A percentile compares a stretch with the other conserved stretches of the same genome.
Evolutionary conservation across 768 basidiomycete genomes (phyloP).

Genomic region (Collybia nuda): DNA sequence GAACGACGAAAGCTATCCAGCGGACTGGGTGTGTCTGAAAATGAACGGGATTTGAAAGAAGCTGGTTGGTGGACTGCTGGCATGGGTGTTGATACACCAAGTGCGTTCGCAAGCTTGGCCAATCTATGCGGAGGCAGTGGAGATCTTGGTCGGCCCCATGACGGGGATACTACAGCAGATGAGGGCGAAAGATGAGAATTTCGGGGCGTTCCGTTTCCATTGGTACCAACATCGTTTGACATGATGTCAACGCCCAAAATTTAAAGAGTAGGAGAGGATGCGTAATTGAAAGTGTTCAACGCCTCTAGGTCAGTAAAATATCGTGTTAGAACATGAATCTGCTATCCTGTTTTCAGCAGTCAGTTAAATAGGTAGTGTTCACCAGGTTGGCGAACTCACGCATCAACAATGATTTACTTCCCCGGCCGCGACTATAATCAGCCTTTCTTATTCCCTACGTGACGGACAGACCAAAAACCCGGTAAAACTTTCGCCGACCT

Average conservation of each 20-base stretch:
- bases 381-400: not conserved
- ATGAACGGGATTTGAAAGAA: constrained; percentile 32
- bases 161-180: constrained; percentile 29
- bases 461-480: not conserved
- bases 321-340: not conserved
- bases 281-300: not conserved
- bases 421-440: not conserved
- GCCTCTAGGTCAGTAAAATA: not conserved
- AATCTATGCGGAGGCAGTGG: constrained; percentile 77
- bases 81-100: constrained; percentile 75
- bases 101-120: constrained; percentile 82
- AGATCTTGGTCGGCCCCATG: constrained; percentile 67
- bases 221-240: constrained; percentile 19
- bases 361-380: not conserved
- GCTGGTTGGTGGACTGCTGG: constrained; percentile 44
- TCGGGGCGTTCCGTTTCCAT: constrained; percentile 20
- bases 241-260: constrained; percentile 14
- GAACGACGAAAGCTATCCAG: constrained; percentile 44
- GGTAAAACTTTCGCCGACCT: not conserved
- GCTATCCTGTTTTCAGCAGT: not conserved
- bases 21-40: constrained; percentile 29
- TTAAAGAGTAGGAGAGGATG: not conserved
- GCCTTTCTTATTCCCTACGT: not conserved
- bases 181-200: constrained; percentile 22
- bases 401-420: not conserved